phyloP scores from a whole-genome alignment of 1,284 basidiomycete genomes.

The Malassezia cuniculi region DNA sequence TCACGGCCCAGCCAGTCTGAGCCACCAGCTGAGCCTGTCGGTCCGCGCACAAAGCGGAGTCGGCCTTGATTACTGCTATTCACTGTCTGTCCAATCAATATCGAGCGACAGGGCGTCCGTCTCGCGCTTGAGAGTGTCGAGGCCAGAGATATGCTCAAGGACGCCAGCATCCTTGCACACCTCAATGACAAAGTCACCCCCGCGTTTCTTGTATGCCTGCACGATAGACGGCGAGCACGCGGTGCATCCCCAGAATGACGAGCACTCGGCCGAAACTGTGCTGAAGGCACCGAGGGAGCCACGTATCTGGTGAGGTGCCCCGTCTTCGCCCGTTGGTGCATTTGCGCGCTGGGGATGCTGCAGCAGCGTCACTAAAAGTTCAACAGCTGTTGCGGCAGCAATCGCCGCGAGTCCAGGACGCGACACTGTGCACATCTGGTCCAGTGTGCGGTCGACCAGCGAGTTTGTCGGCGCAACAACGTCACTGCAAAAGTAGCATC shows the following conservation, averaged over 20 bases:
- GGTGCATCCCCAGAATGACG: conserved; percentile 76
- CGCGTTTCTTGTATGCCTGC: conserved; percentile 50
- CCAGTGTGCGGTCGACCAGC: conserved; percentile 79
- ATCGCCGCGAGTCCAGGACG: conserved; percentile 88
- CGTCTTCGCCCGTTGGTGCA: conserved; percentile 9
- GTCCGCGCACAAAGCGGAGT: conserved; percentile 4
- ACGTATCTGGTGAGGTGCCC: conserved; percentile 84
- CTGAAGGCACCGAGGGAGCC: conserved; percentile 77
- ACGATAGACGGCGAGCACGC: conserved; percentile 53
- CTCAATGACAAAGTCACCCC: conserved; percentile 63
- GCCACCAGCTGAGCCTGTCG: too few relatives aligned
- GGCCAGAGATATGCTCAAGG: conserved; percentile 67
- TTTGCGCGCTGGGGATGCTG: conserved; percentile 54
- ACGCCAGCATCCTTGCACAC: conserved; percentile 71
- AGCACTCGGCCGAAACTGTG: conserved; percentile 67
- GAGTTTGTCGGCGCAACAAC: conserved; percentile 90
- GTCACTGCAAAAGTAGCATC: conserved; percentile 97
- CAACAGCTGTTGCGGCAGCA: conserved; percentile 78
- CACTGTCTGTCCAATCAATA: conserved; percentile 21
- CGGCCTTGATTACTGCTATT: neutral
- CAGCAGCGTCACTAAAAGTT: conserved; percentile 72
- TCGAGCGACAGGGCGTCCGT: conserved; percentile 25
- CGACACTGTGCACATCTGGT: conserved; percentile 99
- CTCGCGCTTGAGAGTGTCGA: conserved; percentile 53
- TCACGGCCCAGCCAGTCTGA: neutral